Evolutionary conservation across 2,329 filamentous ascomycete genomes (phyloP).

Genomic region (Xylaria sp.): DNA sequence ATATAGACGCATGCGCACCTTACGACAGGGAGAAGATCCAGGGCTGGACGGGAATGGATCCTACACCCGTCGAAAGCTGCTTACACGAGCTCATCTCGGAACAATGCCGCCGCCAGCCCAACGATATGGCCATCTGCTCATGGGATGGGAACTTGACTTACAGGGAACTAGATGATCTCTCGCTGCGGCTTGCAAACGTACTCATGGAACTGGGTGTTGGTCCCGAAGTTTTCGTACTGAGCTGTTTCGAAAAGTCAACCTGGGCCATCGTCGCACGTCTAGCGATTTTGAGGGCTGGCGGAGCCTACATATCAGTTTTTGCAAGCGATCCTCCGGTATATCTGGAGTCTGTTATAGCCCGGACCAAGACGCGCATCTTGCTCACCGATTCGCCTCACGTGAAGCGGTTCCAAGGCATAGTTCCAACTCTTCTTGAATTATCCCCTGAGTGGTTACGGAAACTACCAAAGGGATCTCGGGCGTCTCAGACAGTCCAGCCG

Average conservation of each 20-base stretch:
- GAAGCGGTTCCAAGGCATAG: slow-evolving; percentile 21
- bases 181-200: slow-evolving; percentile 36
- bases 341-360: slow-evolving; percentile 28
- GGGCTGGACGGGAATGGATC: slow-evolving; percentile 22
- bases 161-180: slow-evolving; percentile 26
- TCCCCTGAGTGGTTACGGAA: slow-evolving; percentile 14
- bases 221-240: slow-evolving; percentile 41
- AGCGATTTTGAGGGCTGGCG: slow-evolving; percentile 43
- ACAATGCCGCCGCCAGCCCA: slow-evolving; percentile 16
- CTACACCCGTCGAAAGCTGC: slow-evolving; percentile 18
- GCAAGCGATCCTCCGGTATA: slow-evolving; percentile 43
- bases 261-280: slow-evolving; percentile 46
- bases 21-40: slow-evolving; percentile 19
- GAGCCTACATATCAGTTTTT: slow-evolving; percentile 47
- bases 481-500: slow-evolving; percentile 4
- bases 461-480: background rate
- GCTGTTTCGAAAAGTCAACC: slow-evolving; percentile 44
- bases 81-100: slow-evolving; percentile 25
- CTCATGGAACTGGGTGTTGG: slow-evolving; percentile 41
- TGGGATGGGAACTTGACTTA: slow-evolving; percentile 27
- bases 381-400: slow-evolving; percentile 20
- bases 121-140: slow-evolving; percentile 21
- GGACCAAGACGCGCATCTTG: slow-evolving; percentile 25
- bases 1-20: slow-evolving; percentile 21
- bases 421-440: slow-evolving; percentile 17